phyloP scores from a whole-genome alignment of 2,329 filamentous ascomycete genomes.

The Colletotrichum limetticola region DNA sequence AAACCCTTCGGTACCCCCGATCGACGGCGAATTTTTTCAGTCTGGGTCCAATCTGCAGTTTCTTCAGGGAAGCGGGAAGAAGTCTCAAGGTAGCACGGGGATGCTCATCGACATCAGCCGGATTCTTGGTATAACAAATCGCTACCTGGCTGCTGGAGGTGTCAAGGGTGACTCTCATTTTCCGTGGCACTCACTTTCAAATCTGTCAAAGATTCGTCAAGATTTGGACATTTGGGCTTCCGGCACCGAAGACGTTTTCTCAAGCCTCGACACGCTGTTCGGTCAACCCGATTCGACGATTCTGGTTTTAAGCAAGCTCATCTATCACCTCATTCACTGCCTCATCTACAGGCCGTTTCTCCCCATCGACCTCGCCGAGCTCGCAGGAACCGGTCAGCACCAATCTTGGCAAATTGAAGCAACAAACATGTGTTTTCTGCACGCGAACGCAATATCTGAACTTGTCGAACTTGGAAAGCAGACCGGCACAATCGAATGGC shows the following conservation, averaged over 20 bases:
- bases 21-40: constrained; percentile 86
- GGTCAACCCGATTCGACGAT: constrained; percentile 82
- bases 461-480: constrained; percentile 82
- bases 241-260: constrained; percentile 82
- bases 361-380: constrained; percentile 83
- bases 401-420: constrained; percentile 95
- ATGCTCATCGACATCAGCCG: constrained; percentile 88
- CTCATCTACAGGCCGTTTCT: constrained; percentile 88
- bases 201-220: constrained; percentile 85
- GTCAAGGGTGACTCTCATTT: constrained; percentile 92
- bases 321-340: constrained; percentile 89
- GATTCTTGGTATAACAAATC: constrained; percentile 84
- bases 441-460: constrained; percentile 89
- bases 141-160: constrained; percentile 85
- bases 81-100: constrained; percentile 78
- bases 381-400: constrained; percentile 83
- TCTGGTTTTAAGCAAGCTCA: constrained; percentile 83
- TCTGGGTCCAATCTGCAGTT: constrained; percentile 82
- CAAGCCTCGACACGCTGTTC: constrained; percentile 79
- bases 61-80: constrained; percentile 74
- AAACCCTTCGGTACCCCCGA: constrained; percentile 66
- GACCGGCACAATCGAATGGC: constrained; percentile 82
- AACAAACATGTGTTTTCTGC: constrained; percentile 86
- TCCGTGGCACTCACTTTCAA: constrained; percentile 89
- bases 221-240: constrained; percentile 88